Base-by-base conservation (phyloP, 2,329 filamentous ascomycete species). In the Verticillium tricorpus region DNA sequence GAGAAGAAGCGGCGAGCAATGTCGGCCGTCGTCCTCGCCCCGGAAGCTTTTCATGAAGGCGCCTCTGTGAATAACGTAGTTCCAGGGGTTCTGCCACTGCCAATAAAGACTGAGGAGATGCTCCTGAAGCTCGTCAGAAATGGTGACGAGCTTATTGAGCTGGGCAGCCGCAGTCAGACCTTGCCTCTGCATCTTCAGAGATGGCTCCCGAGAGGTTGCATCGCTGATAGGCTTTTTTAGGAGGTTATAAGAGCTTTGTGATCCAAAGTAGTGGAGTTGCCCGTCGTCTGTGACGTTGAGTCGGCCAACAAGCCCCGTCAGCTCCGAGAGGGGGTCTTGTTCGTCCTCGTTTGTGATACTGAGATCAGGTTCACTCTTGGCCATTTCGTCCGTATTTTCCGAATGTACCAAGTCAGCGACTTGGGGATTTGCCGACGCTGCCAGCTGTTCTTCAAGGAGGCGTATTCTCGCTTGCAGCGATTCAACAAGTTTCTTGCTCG, bases 1-100 rank as follows among this genome's bases (percentile, higher is more conserved):
- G 6, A 74, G 61, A 1, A 76, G 66, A 3, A 75, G 64, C 1
- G 69, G 68, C 25, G 69, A 74, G 45, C 65, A 74, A 56, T 71
- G 39, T n/a, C 56, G 56, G 9, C 68, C 65, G 5, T 61, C 57
- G 5, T 60, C 60, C 12, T 63, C 56, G 2, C 54, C 63, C 1
- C 60, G 40, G n/a, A 64, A 65, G 25, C 63, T 67, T 14, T 56
- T 40, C 22, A 65, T 39, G 25, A 72, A 71, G 0, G 62, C 56
- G 5, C 59, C 65, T 8, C 68, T 68, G 52, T 68, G 64, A 1
- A 72, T 62, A 14, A 72, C 56, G 28, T 70, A 70, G n/a, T 65
- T 64, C 68, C 69, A 71, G 0, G 67, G 63, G 14, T 72, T 71
- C 40, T 69, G 67, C 70, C 70, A 71, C 4, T 58, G 56, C 65